Percentiles rank a stretch among this genome's conserved stretches.
Evolutionary conservation across 2,329 filamentous ascomycete genomes (phyloP).

Genomic region (Periconia sp.): DNA sequence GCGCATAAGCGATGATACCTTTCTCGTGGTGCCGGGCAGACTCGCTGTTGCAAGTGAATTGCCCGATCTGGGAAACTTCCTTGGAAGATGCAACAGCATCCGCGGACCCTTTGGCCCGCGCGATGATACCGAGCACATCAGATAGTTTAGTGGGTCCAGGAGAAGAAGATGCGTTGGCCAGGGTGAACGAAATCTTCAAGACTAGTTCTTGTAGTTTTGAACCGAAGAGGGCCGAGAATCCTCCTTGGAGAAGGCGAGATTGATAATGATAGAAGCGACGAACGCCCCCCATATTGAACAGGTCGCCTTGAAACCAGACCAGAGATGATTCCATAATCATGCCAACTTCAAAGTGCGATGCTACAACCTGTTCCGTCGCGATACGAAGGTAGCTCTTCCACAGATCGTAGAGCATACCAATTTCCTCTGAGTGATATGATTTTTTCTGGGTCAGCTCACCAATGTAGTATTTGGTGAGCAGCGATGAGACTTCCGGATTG

Average conservation of each 20-base stretch:
- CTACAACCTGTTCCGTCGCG: constrained; percentile 24
- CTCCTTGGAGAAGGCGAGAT: constrained; percentile 22
- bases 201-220: constrained; percentile 26
- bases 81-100: constrained; percentile 52
- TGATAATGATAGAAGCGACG: constrained; percentile 30
- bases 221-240: constrained; percentile 25
- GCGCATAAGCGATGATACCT: constrained; percentile 55
- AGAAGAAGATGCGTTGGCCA: constrained; percentile 30
- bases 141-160: constrained; percentile 38
- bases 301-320: constrained; percentile 27
- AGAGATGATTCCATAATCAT: constrained; percentile 24
- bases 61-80: constrained; percentile 54
- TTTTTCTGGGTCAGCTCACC: constrained; percentile 26
- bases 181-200: constrained; percentile 26
- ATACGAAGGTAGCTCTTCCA: constrained; percentile 23
- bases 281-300: constrained; percentile 31
- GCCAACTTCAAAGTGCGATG: constrained; percentile 24
- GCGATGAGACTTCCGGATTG: constrained; percentile 66
- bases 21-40: constrained; percentile 55
- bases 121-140: constrained; percentile 49
- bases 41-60: constrained; percentile 52
- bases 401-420: constrained; percentile 26
- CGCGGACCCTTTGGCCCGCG: constrained; percentile 48
- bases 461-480: constrained; percentile 28
- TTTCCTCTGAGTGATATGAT: constrained; percentile 19